A percentile compares a stretch with the other conserved stretches of the same genome.
Evolutionary conservation across 2,329 filamentous ascomycete genomes (phyloP).

Genomic region (Paracorniculantispora psalliotae): DNA sequence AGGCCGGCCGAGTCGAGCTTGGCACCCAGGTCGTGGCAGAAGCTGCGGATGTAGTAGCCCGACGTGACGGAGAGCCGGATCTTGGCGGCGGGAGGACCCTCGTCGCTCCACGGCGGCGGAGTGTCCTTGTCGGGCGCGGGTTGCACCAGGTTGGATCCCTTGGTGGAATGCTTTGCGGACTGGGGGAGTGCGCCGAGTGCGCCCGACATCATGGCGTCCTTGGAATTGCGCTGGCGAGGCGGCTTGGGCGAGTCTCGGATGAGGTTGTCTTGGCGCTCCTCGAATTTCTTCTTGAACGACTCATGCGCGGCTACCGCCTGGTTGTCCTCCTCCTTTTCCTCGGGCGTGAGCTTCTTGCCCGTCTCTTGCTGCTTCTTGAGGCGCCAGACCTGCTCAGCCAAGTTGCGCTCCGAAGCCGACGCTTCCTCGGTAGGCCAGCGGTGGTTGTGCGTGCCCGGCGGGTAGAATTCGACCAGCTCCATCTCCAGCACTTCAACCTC

Average conservation of each 20-base stretch:
- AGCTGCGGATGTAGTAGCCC: constrained; percentile 92
- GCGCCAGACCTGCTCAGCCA: constrained; percentile 68
- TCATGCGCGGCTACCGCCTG: constrained; percentile 52
- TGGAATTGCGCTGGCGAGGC: constrained; percentile 17
- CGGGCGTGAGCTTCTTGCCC: constrained; percentile 44
- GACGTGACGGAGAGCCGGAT: constrained; percentile 90
- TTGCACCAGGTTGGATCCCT: constrained; percentile 51
- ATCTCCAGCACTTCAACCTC: constrained; percentile 73
- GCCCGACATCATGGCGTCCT: constrained; percentile 52
- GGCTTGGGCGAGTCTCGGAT: constrained; percentile 43
- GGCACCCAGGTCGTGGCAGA: constrained; percentile 85
- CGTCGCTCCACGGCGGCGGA: constrained; percentile 53
- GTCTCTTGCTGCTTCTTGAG: constrained; percentile 52
- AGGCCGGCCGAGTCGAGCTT: constrained; percentile 76
- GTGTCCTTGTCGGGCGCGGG: constrained; percentile 41
- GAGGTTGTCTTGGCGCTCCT: constrained; percentile 52
- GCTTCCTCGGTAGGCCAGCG: constrained; percentile 78
- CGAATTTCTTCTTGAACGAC: constrained; percentile 53
- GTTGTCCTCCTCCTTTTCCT: constrained; percentile 51
- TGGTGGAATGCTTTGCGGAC: constrained; percentile 29
- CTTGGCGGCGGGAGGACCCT: constrained; percentile 69
- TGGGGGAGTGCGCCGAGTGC: constrained; percentile 49
- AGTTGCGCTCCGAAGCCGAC: constrained; percentile 65
- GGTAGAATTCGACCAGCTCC: constrained; percentile 79
- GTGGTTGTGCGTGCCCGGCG: constrained; percentile 74